Conservation (phyloP, 352 stramenopile species). For the Globisporangium yorkense region DNA sequence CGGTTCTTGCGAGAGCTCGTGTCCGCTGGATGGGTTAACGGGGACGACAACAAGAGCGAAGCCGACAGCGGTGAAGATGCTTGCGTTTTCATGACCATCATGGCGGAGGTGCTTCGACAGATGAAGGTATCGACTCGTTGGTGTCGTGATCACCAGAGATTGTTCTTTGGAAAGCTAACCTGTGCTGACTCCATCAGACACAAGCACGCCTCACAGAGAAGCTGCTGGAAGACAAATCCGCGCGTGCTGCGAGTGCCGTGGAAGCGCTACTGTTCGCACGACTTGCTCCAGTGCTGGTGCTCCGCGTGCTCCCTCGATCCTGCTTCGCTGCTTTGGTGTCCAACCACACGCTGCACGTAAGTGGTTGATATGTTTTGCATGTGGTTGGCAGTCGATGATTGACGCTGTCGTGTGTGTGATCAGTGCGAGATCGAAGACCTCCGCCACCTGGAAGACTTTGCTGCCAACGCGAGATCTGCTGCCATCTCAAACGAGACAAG, state of each 20-base stretch:
- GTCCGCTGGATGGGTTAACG: conserved; percentile 23
- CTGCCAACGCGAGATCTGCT: neutral
- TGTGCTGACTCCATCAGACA: conserved; percentile 16
- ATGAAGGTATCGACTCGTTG: conserved; percentile 25
- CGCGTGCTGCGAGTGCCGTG: conserved; percentile 19
- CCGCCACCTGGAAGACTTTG: conserved; percentile 22
- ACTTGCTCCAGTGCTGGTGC: conserved; percentile 48
- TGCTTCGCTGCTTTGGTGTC: conserved; percentile 11
- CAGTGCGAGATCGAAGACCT: conserved; percentile 26
- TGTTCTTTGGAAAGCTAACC: neutral
- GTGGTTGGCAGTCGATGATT: neutral
- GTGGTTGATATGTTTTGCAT: neutral
- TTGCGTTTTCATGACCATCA: conserved; percentile 14
- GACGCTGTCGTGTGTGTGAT: neutral
- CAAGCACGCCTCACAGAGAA: conserved; percentile 37
- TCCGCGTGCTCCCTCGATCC: conserved; percentile 46
- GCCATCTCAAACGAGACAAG: neutral
- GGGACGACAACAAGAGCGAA: neutral
- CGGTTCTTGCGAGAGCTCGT: conserved; percentile 40
- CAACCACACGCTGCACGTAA: conserved; percentile 17
- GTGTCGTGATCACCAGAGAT: neutral
- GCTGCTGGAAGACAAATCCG: conserved; percentile 38
- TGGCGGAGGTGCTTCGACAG: conserved; percentile 18
- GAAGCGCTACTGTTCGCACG: conserved; percentile 56
- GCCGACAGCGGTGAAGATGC: neutral